Percentiles rank a stretch among this genome's conserved stretches.
These are phyloP conservation scores for Dipteronia sinensis DNA, from an alignment of 345 rosid species.

Conservation along the genomic window DNA sequence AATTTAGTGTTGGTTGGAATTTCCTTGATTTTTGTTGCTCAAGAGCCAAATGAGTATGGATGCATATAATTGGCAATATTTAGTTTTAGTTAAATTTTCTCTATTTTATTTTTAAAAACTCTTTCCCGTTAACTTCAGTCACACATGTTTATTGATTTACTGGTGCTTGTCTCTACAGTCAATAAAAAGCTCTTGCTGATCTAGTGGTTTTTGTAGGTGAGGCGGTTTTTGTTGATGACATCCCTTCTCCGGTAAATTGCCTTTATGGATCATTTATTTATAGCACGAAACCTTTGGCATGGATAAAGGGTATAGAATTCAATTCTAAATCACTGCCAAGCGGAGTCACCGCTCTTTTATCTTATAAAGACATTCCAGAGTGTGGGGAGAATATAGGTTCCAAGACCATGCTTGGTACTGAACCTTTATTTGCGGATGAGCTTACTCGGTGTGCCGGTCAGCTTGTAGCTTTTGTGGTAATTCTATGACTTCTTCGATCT, in stretches of 20 bases:
- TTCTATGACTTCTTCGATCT: constrained; percentile 1
- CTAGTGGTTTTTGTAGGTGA: constrained; percentile 56
- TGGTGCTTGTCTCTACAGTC: background rate
- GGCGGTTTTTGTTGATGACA: constrained; percentile 94
- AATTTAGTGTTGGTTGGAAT: background rate
- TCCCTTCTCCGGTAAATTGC: constrained; percentile 71
- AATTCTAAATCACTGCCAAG: constrained; percentile 36
- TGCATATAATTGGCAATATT: background rate
- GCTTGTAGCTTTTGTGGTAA: constrained; percentile 85
- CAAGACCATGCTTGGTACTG: constrained; percentile 40
- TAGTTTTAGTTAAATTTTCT: background rate
- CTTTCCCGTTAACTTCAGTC: background rate
- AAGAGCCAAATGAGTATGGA: background rate
- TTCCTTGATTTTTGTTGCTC: background rate
- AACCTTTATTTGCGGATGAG: constrained; percentile 72
- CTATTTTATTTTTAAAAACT: background rate
- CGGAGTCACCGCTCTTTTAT: constrained; percentile 53
- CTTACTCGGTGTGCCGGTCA: constrained; percentile 64
- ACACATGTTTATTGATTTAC: background rate
- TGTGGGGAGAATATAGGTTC: constrained; percentile 71
- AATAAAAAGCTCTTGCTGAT: constrained; percentile 18
- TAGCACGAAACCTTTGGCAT: constrained; percentile 76
- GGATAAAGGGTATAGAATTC: constrained; percentile 54
- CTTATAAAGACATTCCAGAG: constrained; percentile 70
- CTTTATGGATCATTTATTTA: constrained; percentile 79